phyloP scores from a whole-genome alignment of 106 monocot genomes.

The Acorus calamus region DNA sequence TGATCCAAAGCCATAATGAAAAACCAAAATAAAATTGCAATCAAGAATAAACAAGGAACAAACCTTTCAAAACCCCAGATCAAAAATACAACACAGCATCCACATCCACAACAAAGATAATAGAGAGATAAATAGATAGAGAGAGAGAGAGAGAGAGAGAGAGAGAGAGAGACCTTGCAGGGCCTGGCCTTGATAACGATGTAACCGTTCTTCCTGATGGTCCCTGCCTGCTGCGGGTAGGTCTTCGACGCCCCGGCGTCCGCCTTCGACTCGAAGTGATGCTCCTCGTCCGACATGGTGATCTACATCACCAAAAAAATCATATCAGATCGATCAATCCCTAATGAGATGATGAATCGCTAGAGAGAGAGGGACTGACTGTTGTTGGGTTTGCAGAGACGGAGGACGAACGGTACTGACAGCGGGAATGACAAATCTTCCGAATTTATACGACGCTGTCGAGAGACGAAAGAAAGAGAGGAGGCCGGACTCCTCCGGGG shows the following conservation, averaged over 20 bases:
- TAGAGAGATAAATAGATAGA: too few relatives aligned
- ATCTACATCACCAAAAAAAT: too few relatives aligned
- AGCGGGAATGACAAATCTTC: background rate
- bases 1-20: too few relatives aligned
- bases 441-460: background rate
- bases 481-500: background rate
- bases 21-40: too few relatives aligned
- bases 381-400: background rate
- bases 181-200: conserved; percentile 49
- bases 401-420: background rate
- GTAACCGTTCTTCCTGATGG: conserved; percentile 51
- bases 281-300: conserved; percentile 57
- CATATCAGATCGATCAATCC: too few relatives aligned
- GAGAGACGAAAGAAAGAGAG: background rate
- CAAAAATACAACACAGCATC: too few relatives aligned
- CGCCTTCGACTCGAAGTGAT: conserved; percentile 50
- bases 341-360: background rate
- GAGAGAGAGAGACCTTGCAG: conserved; percentile 25
- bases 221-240: conserved; percentile 53
- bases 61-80: too few relatives aligned
- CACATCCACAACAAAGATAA: too few relatives aligned
- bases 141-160: background rate
- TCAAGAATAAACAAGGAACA: too few relatives aligned
- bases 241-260: conserved; percentile 52
- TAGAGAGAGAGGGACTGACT: background rate